Conservation (phyloP, 768 basidiomycete genomes). For the Serpula lacrymans region DNA sequence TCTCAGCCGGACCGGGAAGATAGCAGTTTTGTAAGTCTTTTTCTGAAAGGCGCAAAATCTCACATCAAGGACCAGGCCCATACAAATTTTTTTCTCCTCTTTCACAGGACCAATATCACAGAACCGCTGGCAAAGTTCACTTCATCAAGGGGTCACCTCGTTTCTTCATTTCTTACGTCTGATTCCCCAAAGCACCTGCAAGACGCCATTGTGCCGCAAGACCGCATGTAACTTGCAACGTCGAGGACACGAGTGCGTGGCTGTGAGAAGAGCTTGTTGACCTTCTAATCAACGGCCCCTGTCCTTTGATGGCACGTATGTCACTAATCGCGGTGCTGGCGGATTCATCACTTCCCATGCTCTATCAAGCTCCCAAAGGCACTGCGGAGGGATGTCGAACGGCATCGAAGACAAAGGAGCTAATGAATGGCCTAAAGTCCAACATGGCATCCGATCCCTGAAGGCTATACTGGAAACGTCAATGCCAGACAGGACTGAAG, state of each 20-base stretch:
- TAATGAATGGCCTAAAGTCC: slow-evolving; percentile 72
- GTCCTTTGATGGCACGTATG: slow-evolving; percentile 49
- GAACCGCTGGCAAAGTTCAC: slow-evolving; percentile 49
- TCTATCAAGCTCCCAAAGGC: slow-evolving; percentile 47
- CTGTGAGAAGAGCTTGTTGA: too few relatives aligned
- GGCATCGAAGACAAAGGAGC: slow-evolving; percentile 64
- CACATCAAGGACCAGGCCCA: background rate
- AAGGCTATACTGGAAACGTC: slow-evolving; percentile 37
- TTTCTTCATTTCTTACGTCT: slow-evolving; percentile 64
- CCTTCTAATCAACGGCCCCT: slow-evolving; percentile 17
- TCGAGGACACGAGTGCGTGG: too few relatives aligned
- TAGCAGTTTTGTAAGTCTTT: slow-evolving; percentile 66
- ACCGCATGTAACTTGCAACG: background rate
- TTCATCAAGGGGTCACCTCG: slow-evolving; percentile 67
- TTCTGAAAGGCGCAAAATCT: slow-evolving; percentile 7
- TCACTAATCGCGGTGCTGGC: slow-evolving; percentile 73
- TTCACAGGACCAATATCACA: slow-evolving; percentile 78
- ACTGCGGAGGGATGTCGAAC: slow-evolving; percentile 67
- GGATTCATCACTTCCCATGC: slow-evolving; percentile 52
- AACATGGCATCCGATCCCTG: slow-evolving; percentile 51
- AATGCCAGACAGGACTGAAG: slow-evolving; percentile 40
- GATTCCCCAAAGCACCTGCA: slow-evolving; percentile 44
- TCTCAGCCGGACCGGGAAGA: slow-evolving; percentile 56
- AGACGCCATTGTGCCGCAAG: slow-evolving; percentile 29
- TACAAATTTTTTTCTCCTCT: background rate